Percentiles rank a stretch among this genome's conserved stretches.
Evolutionary conservation across 768 basidiomycete genomes (phyloP).

Genomic region (Tricholoma flavovirens): DNA sequence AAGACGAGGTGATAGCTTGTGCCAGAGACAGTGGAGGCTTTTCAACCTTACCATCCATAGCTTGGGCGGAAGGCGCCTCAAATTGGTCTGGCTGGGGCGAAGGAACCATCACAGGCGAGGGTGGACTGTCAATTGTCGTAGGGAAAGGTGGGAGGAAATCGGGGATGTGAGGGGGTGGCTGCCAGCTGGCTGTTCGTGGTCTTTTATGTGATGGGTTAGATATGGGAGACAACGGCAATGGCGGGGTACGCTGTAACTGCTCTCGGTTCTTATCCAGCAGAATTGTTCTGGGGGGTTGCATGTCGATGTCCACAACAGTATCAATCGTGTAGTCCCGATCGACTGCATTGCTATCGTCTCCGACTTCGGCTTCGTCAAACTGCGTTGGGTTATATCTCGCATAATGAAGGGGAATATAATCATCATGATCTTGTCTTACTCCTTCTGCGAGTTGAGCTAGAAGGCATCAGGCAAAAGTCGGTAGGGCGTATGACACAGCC

Average conservation of each 20-base stretch:
- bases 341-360: constrained; percentile 25
- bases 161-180: constrained; percentile 59
- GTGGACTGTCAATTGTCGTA: constrained; percentile 24
- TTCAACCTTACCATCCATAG: constrained; percentile 30
- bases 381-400: constrained; percentile 29
- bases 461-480: constrained; percentile 22
- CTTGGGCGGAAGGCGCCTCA: constrained; percentile 22
- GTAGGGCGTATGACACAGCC: constrained; percentile 14
- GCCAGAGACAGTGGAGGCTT: constrained; percentile 36
- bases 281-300: constrained; percentile 8
- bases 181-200: constrained; percentile 49
- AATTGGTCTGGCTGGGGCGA: constrained; percentile 26
- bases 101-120: constrained; percentile 29
- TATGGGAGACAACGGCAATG: constrained; percentile 48
- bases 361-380: constrained; percentile 25
- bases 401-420: constrained; percentile 50
- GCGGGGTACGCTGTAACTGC: constrained; percentile 26
- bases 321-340: constrained; percentile 22
- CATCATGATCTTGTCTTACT: constrained; percentile 48
- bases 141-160: constrained; percentile 69
- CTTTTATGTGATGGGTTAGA: constrained; percentile 59
- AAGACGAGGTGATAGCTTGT: constrained; percentile 39
- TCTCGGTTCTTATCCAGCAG: constrained; percentile 23
- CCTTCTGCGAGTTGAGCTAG: constrained; percentile 58
- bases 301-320: constrained; percentile 27